Evolutionary conservation across 352 stramenopile genomes (phyloP), one percentile per base, ranked within the genome.

Genomic region (Phytophthora pinifolia): DNA sequence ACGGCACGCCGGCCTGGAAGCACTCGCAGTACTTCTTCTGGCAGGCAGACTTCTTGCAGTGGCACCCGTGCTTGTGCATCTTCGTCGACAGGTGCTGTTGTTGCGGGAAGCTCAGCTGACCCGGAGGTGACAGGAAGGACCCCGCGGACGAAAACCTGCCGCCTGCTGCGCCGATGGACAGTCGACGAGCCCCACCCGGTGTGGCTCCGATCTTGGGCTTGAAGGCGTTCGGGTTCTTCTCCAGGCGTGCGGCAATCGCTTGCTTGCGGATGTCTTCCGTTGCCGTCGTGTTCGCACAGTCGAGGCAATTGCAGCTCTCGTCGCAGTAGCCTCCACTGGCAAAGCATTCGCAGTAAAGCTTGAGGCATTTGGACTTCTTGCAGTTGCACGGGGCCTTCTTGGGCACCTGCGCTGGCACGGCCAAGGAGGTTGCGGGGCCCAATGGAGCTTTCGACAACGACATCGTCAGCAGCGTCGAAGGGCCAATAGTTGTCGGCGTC

Each of bases 21-120:
- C 96, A 99, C 70, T 99, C 96, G 65, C 96, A 99, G 66, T 99
- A 99, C 39, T 98, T 98, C 76, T 99, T 99, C 58, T 98, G 90
- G 53, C 96, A 99, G 2, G 87, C 90, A 17, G 87, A 98, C 62
- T 98, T 99, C 25, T 97, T 95, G 62, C 96, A 99, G 57, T 98
- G 96, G 61, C 96, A 99, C 5, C 96, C 95, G 22, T 96, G 72
- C 55, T 98, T 98, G 75, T 99, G 96, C 59, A 87, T 89, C 59
- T 87, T 89, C 43, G 76, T 88, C 18, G 54, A 30, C 8, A 69
- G 13, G 13, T 61, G 50, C 27, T 74, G 51, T 13, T 53, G 61
- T 52, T 59, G 46, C 13, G 54, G 54, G 30, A 45, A 42, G 31
- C 12, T 43, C 10, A 59, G 37, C 14, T 46, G 49, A 51, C 33